Evolutionary conservation across 106 monocot species (phyloP).

Genomic region (Dioscorea dumetorum): DNA sequence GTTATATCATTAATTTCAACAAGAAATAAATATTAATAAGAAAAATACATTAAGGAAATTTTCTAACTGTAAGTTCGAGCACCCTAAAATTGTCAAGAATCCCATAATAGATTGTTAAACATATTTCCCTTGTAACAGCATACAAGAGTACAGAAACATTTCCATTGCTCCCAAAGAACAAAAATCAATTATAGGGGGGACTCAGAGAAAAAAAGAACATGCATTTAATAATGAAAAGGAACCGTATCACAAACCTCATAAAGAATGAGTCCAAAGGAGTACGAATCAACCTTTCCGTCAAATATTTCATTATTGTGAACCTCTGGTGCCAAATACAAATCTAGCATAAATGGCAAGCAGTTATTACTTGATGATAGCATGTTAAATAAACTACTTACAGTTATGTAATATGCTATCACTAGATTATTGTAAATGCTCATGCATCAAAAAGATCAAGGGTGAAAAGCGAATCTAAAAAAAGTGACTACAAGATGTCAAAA

Average conservation of each 20-base stretch:
- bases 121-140: background rate
- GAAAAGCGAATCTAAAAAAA: too few species aligned
- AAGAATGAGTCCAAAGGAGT: conserved; percentile 87
- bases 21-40: too few species aligned
- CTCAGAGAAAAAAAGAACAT: too few species aligned
- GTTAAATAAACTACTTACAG: background rate
- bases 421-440: background rate
- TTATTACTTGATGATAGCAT: background rate
- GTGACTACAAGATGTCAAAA: background rate
- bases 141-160: background rate
- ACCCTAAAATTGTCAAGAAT: background rate
- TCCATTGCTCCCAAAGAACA: background rate
- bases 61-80: background rate
- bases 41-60: too few species aligned
- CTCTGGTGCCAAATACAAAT: conserved; percentile 81
- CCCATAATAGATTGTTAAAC: too few species aligned
- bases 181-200: background rate
- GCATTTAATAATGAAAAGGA: background rate
- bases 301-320: conserved; percentile 76
- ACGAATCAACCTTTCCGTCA: conserved; percentile 68
- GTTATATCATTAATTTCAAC: too few species aligned
- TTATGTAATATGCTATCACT: background rate
- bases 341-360: conserved; percentile 21
- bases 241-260: conserved; percentile 54
- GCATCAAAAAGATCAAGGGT: background rate